These are phyloP conservation scores for Lipomyces japonicus DNA, from an alignment of 805 yeast genomes.

Conservation along the genomic window DNA sequence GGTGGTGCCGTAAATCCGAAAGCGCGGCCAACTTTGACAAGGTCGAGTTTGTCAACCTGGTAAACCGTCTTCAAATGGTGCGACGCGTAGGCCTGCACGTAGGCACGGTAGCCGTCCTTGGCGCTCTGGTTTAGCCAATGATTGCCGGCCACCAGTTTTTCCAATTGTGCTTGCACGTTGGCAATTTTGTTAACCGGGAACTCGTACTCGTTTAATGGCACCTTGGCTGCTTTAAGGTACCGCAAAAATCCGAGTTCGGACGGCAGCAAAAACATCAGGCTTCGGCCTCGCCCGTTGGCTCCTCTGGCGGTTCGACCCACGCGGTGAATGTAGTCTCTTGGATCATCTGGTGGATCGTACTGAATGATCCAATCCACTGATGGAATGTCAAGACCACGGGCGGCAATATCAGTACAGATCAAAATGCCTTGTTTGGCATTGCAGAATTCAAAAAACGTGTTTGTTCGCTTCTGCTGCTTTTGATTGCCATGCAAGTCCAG, in stretches of 20 bases:
- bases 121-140: conserved; percentile 90
- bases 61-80: conserved; percentile 95
- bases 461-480: conserved; percentile 97
- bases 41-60: conserved; percentile 89
- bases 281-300: conserved; percentile 80
- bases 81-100: conserved; percentile 94
- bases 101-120: conserved; percentile 94
- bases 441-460: conserved; percentile 96
- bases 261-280: conserved; percentile 92
- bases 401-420: conserved; percentile 97
- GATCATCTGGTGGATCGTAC: conserved; percentile 99
- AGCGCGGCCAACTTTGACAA: conserved; percentile 90
- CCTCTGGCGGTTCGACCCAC: conserved; percentile 98
- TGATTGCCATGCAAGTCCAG: conserved; percentile 96
- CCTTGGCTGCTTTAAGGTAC: conserved; percentile 93
- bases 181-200: conserved; percentile 93
- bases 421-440: conserved; percentile 92
- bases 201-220: conserved; percentile 95
- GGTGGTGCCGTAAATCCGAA: conserved; percentile 93
- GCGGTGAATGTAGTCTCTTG: conserved; percentile 97
- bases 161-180: conserved; percentile 90
- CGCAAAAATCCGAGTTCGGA: conserved; percentile 90
- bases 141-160: conserved; percentile 84
- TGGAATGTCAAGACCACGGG: conserved; percentile 98
- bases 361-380: conserved; percentile 99